A percentile compares a stretch with the other conserved stretches of the same genome.
Evolutionary conservation across 176 grass and related monocot genomes (phyloP).

Genomic region (Avena sativa): DNA sequence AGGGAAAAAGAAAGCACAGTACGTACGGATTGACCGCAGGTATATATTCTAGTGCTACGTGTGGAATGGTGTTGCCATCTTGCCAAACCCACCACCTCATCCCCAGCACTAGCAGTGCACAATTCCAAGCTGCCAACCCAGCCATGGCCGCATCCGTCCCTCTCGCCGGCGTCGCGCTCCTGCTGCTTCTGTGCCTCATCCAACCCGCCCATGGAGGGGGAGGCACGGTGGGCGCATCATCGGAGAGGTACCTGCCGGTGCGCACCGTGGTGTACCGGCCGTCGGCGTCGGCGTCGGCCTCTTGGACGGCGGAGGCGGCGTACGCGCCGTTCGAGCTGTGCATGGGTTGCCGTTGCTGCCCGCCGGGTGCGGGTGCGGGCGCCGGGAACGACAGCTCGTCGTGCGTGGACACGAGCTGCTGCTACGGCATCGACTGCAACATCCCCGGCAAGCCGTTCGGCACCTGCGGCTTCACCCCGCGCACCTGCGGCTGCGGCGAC

Average conservation of each 20-base stretch:
- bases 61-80: conserved; percentile 15
- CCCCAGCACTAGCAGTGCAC: background rate
- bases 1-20: background rate
- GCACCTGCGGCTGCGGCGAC: conserved; percentile 62
- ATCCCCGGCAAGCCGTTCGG: conserved; percentile 86
- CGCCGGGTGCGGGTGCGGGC: background rate
- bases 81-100: conserved; percentile 26
- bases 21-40: background rate
- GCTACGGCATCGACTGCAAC: conserved; percentile 82
- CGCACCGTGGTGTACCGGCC: conserved; percentile 20
- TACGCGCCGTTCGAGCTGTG: conserved; percentile 70
- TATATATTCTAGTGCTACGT: background rate
- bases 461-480: conserved; percentile 68
- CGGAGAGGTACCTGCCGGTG: conserved; percentile 31
- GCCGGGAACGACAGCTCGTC: background rate
- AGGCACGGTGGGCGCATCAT: background rate
- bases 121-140: background rate
- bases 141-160: conserved; percentile 4
- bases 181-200: background rate
- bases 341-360: conserved; percentile 68
- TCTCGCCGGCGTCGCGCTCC: background rate
- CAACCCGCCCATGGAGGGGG: background rate
- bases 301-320: background rate
- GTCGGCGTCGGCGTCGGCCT: background rate
- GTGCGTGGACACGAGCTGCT: conserved; percentile 66